Conservation (phyloP, 805 yeast species). For the Pichia phayaonensis region DNA sequence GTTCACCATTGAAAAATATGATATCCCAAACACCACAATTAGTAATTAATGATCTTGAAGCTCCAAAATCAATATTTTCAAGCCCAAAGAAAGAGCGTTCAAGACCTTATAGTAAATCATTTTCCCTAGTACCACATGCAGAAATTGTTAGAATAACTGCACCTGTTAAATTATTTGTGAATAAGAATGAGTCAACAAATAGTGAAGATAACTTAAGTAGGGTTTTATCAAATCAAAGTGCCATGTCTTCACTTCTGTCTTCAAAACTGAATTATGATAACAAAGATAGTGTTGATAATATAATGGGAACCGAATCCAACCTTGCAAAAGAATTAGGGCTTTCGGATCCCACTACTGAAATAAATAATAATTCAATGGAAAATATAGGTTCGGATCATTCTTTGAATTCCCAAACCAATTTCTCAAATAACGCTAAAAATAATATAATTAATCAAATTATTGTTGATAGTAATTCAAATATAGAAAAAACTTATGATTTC, state of each 20-base stretch:
- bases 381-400: not conserved
- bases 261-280: not conserved
- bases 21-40: not conserved
- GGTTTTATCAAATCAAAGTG: constrained; percentile 8
- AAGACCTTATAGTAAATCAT: constrained; percentile 33
- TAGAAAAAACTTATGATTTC: not conserved
- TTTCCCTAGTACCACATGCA: constrained; percentile 39
- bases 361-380: not conserved
- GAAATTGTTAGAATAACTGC: constrained; percentile 29
- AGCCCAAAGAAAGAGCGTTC: constrained; percentile 6
- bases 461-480: not conserved
- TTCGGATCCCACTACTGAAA: not conserved
- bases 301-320: not conserved
- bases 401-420: not conserved
- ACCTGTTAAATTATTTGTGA: not conserved
- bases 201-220: constrained; percentile 14
- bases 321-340: constrained; percentile 2
- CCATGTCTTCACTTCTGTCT: constrained; percentile 1
- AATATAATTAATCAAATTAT: not conserved
- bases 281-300: not conserved
- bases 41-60: not conserved
- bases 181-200: not conserved
- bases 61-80: constrained; percentile 3
- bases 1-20: constrained; percentile 7
- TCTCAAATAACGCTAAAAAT: not conserved